Evolutionary conservation across 768 basidiomycete genomes (phyloP), one percentile per base, ranked within the genome.

Genomic region (Cantharellus cinnabarinus): DNA sequence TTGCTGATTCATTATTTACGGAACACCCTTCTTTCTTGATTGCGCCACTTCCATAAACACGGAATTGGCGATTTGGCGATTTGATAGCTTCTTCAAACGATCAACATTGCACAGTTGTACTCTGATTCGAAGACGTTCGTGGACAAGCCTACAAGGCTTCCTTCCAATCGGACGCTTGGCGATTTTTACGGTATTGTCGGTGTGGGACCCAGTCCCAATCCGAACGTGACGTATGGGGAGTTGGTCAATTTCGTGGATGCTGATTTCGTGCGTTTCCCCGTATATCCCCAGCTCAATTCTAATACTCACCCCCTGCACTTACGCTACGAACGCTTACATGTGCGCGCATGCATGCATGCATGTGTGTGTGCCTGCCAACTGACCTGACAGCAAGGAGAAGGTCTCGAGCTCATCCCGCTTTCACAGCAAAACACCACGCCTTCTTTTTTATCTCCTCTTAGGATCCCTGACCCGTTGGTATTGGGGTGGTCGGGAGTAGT

Each of bases 71-170:
- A 29, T 29, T 29, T 29, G 20, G 20, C 20, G 20, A n/a, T 37
- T 5, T 2, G 38, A n/a, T 64, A 89, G 86, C 66, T 89, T 4
- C 73, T 95, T 35, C 89, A 94, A 77, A 83, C 86, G 0, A 81
- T 93, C 61, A 83, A 89, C 67, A 64, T 94, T 61, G 88, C 89
- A 0, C 68, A 75, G 48, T 70, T 85, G 37, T 95, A 76, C 66
- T 67, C 75, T 0, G 91, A 95, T 69, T 80, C 82, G 52, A 94
- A 95, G 71, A 91, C 87, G 0, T 82, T 94, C 68, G 85, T 85
- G 4, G 91, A 94, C 74, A 74, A 91, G 75, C 90, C 90, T 2
- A 94, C 90, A 1, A 75, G 73, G 66, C 79, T 81, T 64, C 69
- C 76, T 0, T 66, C 82, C 1, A 78, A 80, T 64, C 72, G 74